phyloP scores from a whole-genome alignment of 495 filamentous ascomycete genomes.

The Tuber indicum region DNA sequence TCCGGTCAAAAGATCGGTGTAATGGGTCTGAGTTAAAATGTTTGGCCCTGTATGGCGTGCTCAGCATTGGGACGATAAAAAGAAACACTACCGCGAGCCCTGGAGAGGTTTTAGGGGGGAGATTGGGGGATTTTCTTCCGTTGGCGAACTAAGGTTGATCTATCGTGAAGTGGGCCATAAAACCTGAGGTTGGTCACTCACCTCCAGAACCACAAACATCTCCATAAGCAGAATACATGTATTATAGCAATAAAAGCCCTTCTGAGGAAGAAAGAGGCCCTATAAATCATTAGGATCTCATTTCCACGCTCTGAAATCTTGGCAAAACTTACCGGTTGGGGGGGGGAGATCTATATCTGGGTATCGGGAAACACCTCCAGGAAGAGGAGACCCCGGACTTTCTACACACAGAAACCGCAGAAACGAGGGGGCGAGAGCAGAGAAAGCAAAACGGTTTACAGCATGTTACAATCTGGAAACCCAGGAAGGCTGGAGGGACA shows the following conservation, averaged over 20 bases:
- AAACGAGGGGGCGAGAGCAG: slow-evolving; percentile 4
- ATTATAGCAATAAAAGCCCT: not conserved
- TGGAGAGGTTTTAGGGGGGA: not conserved
- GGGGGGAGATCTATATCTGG: slow-evolving; percentile 3
- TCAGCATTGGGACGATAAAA: not conserved
- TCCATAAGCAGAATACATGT: not conserved
- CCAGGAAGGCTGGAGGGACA: slow-evolving; percentile 11
- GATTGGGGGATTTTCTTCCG: not conserved
- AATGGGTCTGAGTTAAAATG: not conserved
- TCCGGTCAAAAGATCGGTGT: not conserved
- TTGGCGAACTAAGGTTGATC: not conserved
- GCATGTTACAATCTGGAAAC: slow-evolving; percentile 23
- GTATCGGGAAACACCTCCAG: not conserved
- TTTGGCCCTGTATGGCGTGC: not conserved
- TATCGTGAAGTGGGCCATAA: not conserved
- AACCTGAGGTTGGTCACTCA: not conserved
- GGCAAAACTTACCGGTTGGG: slow-evolving; percentile 6
- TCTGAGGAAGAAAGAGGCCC: not conserved
- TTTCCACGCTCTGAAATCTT: not conserved
- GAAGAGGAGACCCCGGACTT: not conserved
- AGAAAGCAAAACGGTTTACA: not conserved
- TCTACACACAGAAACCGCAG: not conserved
- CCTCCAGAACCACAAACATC: not conserved
- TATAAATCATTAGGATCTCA: not conserved
- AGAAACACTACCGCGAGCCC: not conserved